Percentiles rank a stretch among this genome's conserved stretches.
Evolutionary conservation across 495 filamentous ascomycete genomes (phyloP).

Genomic region (Glarea lozoyensis): DNA sequence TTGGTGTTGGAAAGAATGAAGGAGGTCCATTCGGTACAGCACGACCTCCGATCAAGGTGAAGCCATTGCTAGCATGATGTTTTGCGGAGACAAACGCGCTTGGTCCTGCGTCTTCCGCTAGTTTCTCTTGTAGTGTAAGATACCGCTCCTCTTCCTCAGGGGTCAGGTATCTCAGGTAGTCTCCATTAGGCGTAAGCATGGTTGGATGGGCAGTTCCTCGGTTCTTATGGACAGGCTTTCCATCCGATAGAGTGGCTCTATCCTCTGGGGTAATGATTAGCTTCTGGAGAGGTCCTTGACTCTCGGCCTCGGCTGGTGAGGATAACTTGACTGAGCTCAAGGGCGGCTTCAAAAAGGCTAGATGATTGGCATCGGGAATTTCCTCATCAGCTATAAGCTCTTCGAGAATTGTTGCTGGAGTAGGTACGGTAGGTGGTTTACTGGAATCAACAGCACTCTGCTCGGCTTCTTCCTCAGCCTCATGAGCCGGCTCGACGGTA

Average conservation of each 20-base stretch:
- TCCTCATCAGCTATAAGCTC: slow-evolving; percentile 23
- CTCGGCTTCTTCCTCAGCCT: slow-evolving; percentile 28
- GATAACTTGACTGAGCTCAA: too few species aligned
- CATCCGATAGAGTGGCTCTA: slow-evolving; percentile 35
- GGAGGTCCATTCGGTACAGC: slow-evolving; percentile 47
- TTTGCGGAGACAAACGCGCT: slow-evolving; percentile 35
- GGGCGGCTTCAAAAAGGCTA: slow-evolving; percentile 31
- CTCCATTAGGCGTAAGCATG: slow-evolving; percentile 71
- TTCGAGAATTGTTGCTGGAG: slow-evolving; percentile 26
- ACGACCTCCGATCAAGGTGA: slow-evolving; percentile 44
- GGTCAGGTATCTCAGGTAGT: slow-evolving; percentile 66
- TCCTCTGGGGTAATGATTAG: slow-evolving; percentile 43
- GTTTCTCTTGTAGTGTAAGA: slow-evolving; percentile 58
- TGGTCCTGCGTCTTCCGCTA: slow-evolving; percentile 35
- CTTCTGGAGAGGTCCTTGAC: slow-evolving; percentile 30
- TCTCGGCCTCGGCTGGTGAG: slow-evolving; percentile 11
- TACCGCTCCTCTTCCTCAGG: slow-evolving; percentile 70
- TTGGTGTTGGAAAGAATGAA: slow-evolving; percentile 34
- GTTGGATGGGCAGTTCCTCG: slow-evolving; percentile 36
- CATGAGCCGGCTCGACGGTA: slow-evolving; percentile 24
- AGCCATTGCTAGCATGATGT: slow-evolving; percentile 28
- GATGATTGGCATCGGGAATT: slow-evolving; percentile 18
- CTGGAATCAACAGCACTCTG: slow-evolving; percentile 20
- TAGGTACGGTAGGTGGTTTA: slow-evolving; percentile 26
- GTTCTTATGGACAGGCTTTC: slow-evolving; percentile 40